phyloP scores from a whole-genome alignment of 139 green algal genomes.

The Chlorella sp. region DNA sequence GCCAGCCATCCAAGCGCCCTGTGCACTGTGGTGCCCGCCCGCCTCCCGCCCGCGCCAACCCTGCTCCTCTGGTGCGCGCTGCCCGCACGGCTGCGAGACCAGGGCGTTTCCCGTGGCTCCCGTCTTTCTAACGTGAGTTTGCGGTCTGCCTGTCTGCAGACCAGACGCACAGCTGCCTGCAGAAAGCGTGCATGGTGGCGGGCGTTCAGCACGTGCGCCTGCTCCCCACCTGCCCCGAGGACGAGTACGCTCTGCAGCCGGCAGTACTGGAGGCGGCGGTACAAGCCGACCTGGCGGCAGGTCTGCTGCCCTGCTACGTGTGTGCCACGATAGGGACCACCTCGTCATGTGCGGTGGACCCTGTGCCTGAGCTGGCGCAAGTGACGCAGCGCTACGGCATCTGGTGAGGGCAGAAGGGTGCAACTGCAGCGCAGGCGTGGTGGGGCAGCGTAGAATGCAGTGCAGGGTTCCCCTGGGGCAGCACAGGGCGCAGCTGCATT shows the following conservation, averaged over 20 bases:
- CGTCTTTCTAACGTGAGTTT: too few species aligned
- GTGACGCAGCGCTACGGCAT: conserved; percentile 39
- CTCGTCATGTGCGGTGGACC: conserved; percentile 76
- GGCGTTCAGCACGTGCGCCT: conserved; percentile 69
- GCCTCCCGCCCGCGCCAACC: too few species aligned
- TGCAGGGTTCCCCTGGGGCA: too few species aligned
- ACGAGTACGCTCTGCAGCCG: conserved; percentile 67
- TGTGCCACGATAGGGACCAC: conserved; percentile 84
- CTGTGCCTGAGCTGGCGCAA: conserved; percentile 50
- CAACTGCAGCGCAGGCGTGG: too few species aligned
- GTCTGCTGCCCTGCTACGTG: conserved; percentile 80
- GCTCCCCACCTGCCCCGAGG: conserved; percentile 51
- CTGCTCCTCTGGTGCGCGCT: too few species aligned
- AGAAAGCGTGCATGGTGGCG: conserved; percentile 85
- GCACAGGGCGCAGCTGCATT: too few species aligned
- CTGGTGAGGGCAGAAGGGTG: conserved; percentile 46
- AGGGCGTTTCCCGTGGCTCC: too few species aligned
- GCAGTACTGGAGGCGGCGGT: conserved; percentile 62
- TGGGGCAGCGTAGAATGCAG: too few species aligned
- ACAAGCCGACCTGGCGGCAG: conserved; percentile 57
- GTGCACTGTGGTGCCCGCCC: too few species aligned
- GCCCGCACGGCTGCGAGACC: too few species aligned
- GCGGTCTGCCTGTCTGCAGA: conserved; percentile 49
- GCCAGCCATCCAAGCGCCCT: too few species aligned
- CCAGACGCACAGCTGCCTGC: conserved; percentile 60